phyloP scores from a whole-genome alignment of 129 eudicot genomes.

The Saussurea involucrata region DNA sequence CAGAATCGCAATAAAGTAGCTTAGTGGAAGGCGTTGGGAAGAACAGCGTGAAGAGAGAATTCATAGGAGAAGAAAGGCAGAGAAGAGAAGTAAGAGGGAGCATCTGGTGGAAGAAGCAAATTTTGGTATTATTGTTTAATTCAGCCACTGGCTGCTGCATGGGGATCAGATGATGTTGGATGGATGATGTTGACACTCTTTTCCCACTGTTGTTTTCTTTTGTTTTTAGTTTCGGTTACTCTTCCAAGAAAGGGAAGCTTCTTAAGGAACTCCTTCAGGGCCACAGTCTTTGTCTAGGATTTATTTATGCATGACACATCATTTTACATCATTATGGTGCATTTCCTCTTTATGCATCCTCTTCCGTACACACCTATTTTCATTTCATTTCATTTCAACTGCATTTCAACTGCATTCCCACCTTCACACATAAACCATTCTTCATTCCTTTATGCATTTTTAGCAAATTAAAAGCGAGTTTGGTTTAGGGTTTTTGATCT shows the following conservation, averaged over 20 bases:
- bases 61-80: conserved; percentile 26
- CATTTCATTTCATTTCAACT: conserved; percentile 3
- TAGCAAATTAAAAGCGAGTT: background rate
- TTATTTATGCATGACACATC: conserved; percentile 43
- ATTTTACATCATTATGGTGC: conserved; percentile 35
- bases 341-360: conserved; percentile 19
- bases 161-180: no score
- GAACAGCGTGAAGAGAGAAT: conserved; percentile 9
- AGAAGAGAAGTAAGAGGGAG: conserved; percentile 17
- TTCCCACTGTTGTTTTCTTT: conserved; percentile 10
- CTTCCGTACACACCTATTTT: conserved; percentile 21
- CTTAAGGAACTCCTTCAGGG: conserved; percentile 37
- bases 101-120: conserved; percentile 33
- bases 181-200: conserved; percentile 28
- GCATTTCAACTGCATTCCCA: no score
- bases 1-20: no score
- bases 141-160: no score
- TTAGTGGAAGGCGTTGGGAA: background rate
- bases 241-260: conserved; percentile 44
- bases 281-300: conserved; percentile 37
- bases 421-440: background rate
- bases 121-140: conserved; percentile 15
- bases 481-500: background rate
- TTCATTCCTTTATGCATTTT: background rate
- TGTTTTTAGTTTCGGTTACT: conserved; percentile 19